Conservation (phyloP, 305 asterid genomes). For the Rubia balearica region DNA sequence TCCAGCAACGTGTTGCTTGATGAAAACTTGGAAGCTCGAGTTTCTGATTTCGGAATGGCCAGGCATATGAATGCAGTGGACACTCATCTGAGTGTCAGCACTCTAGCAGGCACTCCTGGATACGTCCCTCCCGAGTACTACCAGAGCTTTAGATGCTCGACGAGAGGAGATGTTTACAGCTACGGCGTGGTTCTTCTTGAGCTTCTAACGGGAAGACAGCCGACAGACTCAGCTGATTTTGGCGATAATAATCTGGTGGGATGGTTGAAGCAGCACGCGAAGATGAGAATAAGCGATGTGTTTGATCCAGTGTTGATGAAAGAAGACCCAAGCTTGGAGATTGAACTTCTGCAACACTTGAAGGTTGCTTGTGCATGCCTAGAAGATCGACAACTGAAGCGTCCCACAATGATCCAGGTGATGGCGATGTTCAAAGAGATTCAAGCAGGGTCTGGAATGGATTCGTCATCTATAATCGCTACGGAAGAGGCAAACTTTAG, state of each 20-base stretch:
- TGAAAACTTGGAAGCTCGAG: slow-evolving; percentile 67
- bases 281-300: slow-evolving; percentile 53
- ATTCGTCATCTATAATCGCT: slow-evolving; percentile 51
- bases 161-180: slow-evolving; percentile 89
- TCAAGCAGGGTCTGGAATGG: slow-evolving; percentile 71
- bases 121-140: slow-evolving; percentile 88
- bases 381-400: slow-evolving; percentile 73
- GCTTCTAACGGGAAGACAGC: slow-evolving; percentile 76
- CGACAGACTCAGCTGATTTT: slow-evolving; percentile 79
- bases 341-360: slow-evolving; percentile 69
- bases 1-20: slow-evolving; percentile 88
- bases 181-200: slow-evolving; percentile 79
- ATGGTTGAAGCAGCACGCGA: slow-evolving; percentile 78
- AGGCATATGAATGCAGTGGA: slow-evolving; percentile 74
- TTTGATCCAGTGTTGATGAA: slow-evolving; percentile 55
- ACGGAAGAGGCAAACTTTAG: slow-evolving; percentile 37
- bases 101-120: slow-evolving; percentile 87
- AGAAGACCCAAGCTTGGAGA: slow-evolving; percentile 63
- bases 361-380: slow-evolving; percentile 70
- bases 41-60: slow-evolving; percentile 95
- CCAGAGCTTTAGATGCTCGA: slow-evolving; percentile 85
- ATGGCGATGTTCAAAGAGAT: slow-evolving; percentile 80
- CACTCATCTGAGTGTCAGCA: slow-evolving; percentile 81
- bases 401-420: slow-evolving; percentile 88
- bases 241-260: slow-evolving; percentile 94